Percentiles rank a stretch among this genome's conserved stretches.
These are phyloP conservation scores for Emmonsiellopsis sp. DNA, from an alignment of 2,329 filamentous ascomycete species.

Conservation along the genomic window DNA sequence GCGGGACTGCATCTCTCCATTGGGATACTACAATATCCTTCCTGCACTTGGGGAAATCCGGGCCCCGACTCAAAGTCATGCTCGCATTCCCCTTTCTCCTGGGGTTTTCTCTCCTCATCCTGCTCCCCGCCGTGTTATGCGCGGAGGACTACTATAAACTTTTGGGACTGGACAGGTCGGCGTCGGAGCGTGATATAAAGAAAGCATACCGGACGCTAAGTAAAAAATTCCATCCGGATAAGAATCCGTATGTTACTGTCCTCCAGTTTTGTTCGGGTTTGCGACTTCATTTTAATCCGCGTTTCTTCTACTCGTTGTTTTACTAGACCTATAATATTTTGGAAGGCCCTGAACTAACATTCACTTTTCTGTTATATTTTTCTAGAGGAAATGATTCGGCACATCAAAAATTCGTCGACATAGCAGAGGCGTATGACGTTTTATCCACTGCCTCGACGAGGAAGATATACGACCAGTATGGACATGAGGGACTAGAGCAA, in stretches of 20 bases:
- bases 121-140: constrained; percentile 31
- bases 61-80: constrained; percentile 17
- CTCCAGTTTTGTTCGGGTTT: not conserved
- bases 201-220: constrained; percentile 83
- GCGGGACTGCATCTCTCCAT: not conserved
- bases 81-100: constrained; percentile 24
- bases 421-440: constrained; percentile 91
- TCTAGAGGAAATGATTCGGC: constrained; percentile 66
- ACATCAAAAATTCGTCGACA: constrained; percentile 83
- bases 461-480: constrained; percentile 87
- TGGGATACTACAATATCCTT: not conserved
- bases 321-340: not conserved
- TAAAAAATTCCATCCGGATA: constrained; percentile 96
- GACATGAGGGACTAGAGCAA: constrained; percentile 81
- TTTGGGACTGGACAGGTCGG: constrained; percentile 68
- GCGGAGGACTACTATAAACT: constrained; percentile 53
- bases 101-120: constrained; percentile 24
- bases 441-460: constrained; percentile 72
- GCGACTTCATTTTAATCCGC: no score
- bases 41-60: not conserved
- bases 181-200: constrained; percentile 82
- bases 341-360: not conserved
- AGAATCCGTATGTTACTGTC: constrained; percentile 68
- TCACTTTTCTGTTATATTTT: not conserved
- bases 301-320: not conserved